Base-by-base conservation (phyloP, 164 flowering plant genomes). In the Pachysandra terminalis region DNA sequence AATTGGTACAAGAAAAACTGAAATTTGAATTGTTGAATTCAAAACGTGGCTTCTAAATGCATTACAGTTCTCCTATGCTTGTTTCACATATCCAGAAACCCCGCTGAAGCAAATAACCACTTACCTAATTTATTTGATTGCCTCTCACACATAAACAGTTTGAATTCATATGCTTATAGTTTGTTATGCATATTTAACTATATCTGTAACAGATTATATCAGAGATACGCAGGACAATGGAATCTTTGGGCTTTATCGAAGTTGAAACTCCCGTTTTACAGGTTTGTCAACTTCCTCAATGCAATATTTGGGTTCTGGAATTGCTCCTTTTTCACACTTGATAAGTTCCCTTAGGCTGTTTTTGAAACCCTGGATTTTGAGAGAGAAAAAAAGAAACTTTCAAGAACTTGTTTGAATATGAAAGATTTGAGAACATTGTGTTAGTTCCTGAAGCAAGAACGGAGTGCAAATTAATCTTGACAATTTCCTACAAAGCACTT, bases 221-320 rank as follows among this genome's bases (percentile, higher is more conserved):
- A 73, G 96, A 84, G 80, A 82, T 95, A 68, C 90, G 97, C 72
- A 87, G 75, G 80, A 83, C 94, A 3, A 86, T 95, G 73, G 97
- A 95, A 76, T 90, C 98, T 68, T 62, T 80, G 25, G 96, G 89
- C 54, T 94, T 85, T 78, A 51, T 91, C 67, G 98, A 91, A 85
- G 90, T 94, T 67, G 97, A 91, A 70, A 94, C 97, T 67, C 98
- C 97, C 64, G 95, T 94, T 75, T 74, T 94, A 45, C 98, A 91
- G 93, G 98, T 88, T 68, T 66, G 70, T 71, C 27, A 25, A 19
- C 41, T 9, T 37, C 32, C 64, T 68, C 28, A 16, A 2, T 61
- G 7, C 55, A 28, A 25, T 56, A 1, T 52, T 15, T 57, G 28
- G 56, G 55, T 60, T 52, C n/a, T 35, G 23, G 61, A 9, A 23